phyloP scores from a whole-genome alignment of 345 rosid genomes.

The Lepidium didymum region DNA sequence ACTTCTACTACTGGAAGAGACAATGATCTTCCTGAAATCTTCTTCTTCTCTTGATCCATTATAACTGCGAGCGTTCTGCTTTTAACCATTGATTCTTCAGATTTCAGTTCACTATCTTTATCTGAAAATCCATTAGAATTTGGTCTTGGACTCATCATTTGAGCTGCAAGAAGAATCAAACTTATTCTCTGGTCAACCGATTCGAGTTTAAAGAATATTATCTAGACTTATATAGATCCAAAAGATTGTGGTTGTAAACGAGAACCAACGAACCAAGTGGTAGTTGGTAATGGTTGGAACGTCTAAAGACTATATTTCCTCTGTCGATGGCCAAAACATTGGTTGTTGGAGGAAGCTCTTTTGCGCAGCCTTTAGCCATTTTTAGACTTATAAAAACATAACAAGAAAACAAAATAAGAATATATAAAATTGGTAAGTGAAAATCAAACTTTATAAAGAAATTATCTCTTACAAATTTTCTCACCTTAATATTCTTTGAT shows the following conservation, averaged over 20 bases:
- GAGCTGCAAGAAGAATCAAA: slow-evolving; percentile 36
- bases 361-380: slow-evolving; percentile 64
- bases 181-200: background rate
- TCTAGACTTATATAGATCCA: background rate
- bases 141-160: slow-evolving; percentile 39
- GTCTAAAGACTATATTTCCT: slow-evolving; percentile 61
- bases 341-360: slow-evolving; percentile 53
- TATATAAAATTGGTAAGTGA: background rate
- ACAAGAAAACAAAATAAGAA: background rate
- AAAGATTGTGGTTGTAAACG: background rate
- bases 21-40: slow-evolving; percentile 28
- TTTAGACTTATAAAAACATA: slow-evolving; percentile 30
- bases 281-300: slow-evolving; percentile 41
- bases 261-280: slow-evolving; percentile 46
- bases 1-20: slow-evolving; percentile 41
- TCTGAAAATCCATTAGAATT: slow-evolving; percentile 27
- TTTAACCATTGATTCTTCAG: slow-evolving; percentile 24
- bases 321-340: slow-evolving; percentile 65
- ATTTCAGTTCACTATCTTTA: slow-evolving; percentile 34
- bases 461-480: background rate
- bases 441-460: background rate
- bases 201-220: background rate
- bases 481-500: slow-evolving; percentile 47
- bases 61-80: slow-evolving; percentile 17
- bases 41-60: slow-evolving; percentile 15